Percentiles rank a stretch among this genome's conserved stretches.
Conservation (phyloP, 305 asterid genomes). For the Fraxinus sp. region DNA sequence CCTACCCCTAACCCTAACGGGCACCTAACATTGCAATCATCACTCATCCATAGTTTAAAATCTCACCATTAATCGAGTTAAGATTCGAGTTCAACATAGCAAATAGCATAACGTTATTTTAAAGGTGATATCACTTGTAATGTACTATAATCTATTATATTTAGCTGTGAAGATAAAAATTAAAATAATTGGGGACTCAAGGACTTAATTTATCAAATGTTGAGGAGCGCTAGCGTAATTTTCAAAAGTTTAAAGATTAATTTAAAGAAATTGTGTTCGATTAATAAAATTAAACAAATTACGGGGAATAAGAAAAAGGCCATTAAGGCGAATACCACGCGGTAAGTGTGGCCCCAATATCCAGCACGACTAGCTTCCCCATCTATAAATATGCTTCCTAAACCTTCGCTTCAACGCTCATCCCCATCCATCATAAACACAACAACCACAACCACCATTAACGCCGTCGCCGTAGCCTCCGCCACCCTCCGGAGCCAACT, state of each 20-base stretch:
- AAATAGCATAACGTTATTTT: background rate
- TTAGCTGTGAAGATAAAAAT: background rate
- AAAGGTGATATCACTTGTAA: background rate
- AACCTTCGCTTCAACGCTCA: slow-evolving; percentile 26
- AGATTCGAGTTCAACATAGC: background rate
- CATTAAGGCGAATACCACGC: slow-evolving; percentile 19
- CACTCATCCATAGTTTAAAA: background rate
- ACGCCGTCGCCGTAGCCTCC: too few species aligned
- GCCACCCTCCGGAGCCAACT: too few species aligned
- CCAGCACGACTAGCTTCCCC: slow-evolving; percentile 26
- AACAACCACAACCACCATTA: background rate
- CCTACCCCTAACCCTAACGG: background rate
- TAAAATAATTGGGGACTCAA: background rate
- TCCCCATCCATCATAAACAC: background rate
- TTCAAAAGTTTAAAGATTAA: background rate
- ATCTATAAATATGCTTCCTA: slow-evolving; percentile 25
- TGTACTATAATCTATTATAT: background rate
- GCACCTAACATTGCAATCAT: background rate
- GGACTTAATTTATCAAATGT: background rate
- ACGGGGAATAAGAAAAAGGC: background rate
- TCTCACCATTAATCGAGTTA: background rate
- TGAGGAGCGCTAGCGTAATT: background rate
- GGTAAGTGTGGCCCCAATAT: slow-evolving; percentile 18
- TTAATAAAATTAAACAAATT: background rate
- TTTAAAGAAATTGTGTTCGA: background rate